phyloP scores from a whole-genome alignment of 2,329 filamentous ascomycete species.

The Cladosporium velox region DNA sequence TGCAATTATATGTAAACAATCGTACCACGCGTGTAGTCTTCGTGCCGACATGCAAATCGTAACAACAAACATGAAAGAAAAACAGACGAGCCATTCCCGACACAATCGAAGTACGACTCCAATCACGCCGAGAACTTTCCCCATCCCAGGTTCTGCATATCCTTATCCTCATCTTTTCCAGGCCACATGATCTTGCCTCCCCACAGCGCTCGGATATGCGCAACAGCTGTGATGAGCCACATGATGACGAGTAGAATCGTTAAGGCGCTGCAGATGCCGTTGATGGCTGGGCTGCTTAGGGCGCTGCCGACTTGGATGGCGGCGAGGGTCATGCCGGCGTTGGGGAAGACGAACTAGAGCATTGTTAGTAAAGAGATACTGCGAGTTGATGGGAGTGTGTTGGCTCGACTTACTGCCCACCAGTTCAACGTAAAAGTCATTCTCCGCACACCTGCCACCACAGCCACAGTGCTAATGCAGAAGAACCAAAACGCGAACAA shows the following conservation, averaged over 20 bases:
- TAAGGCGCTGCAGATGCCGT: slow-evolving; percentile 58
- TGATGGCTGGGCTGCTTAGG: slow-evolving; percentile 54
- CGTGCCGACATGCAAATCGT: neutral
- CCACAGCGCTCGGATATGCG: slow-evolving; percentile 54
- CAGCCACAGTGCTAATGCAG: slow-evolving; percentile 27
- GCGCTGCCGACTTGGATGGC: slow-evolving; percentile 57
- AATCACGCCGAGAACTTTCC: slow-evolving; percentile 17
- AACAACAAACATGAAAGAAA: neutral
- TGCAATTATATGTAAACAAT: neutral
- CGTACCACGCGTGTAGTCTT: neutral
- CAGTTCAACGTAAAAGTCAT: slow-evolving; percentile 50
- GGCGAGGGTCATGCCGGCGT: slow-evolving; percentile 63
- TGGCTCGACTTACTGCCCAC: slow-evolving; percentile 49
- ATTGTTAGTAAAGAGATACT: too few species aligned
- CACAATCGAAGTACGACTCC: neutral
- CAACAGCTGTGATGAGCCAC: slow-evolving; percentile 56
- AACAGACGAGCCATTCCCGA: neutral
- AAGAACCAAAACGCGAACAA: slow-evolving; percentile 53
- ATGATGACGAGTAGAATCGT: slow-evolving; percentile 56
- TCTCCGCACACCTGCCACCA: slow-evolving; percentile 24
- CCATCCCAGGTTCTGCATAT: slow-evolving; percentile 18
- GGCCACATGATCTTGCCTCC: slow-evolving; percentile 57
- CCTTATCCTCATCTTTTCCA: slow-evolving; percentile 60
- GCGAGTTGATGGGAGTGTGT: neutral
- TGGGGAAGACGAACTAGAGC: slow-evolving; percentile 66